Base-by-base conservation (phyloP, 306 rosid species). In the Astragalus membranaceus region DNA sequence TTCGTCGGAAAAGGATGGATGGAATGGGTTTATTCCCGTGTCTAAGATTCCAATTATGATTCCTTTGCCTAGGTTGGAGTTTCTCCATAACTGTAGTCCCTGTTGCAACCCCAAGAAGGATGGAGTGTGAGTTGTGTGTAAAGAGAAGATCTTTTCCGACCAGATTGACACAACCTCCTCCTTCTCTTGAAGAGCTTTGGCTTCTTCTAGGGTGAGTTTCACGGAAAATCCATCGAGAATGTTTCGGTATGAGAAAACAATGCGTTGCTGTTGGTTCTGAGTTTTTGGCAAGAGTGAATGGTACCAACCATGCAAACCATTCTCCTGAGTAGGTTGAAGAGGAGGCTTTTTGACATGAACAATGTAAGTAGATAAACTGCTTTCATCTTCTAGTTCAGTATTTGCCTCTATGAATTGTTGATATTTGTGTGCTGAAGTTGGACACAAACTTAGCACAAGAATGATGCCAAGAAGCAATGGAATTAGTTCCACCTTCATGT, bases 81-180 rank as follows among this genome's bases (percentile, higher is more conserved):
- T 75, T 37, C 53, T 17, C 97, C 92, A 92, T 0, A 87, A 15
- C 47, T 85, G 88, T 0, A 43, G 3, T 2, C 77, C 82, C 3
- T 44, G 65, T 56, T 76, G 69, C 69, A 92, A 72, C 10, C 96
- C 94, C 79, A 92, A 68, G 85, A 92, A 92, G 32, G 16, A 12
- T 2, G 96, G 90, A 46, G 70, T 85, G 8, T 79, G 88, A 74
- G 94, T 89, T 6, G 96, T 92, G 7, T 92, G 94, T 6, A 89
- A 78, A 5, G 82, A 32, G 14, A 73, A 44, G n/a, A 63, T 71
- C 69, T 47, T 74, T 58, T 89, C 82, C 12, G 63, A 76, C 7
- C 59, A n/a, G 0, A 78, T 73, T 0, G 85, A 87, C 13, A 92
- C 20, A 13, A 92, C 68, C 70, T 88, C 90, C 0, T 88, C 83